Evolutionary conservation across 768 basidiomycete genomes (phyloP).

Genomic region (Rhizopogon vulgaris): DNA sequence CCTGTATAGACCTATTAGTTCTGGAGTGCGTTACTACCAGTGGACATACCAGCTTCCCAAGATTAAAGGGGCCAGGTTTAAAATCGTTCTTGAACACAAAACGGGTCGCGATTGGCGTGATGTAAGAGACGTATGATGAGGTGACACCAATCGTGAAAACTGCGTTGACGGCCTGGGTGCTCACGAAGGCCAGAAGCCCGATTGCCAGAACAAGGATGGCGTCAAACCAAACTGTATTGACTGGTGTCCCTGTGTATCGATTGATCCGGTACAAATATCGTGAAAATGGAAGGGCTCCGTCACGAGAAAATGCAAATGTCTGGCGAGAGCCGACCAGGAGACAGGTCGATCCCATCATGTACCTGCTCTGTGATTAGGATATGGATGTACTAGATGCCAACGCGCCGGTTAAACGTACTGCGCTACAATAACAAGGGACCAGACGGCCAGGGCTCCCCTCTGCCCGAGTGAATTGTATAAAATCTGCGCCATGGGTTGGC

Average conservation of each 20-base stretch:
- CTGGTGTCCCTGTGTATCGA: slow-evolving; percentile 42
- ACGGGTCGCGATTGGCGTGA: slow-evolving; percentile 49
- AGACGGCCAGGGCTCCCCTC: slow-evolving; percentile 33
- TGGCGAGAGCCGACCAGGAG: slow-evolving; percentile 47
- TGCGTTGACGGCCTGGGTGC: slow-evolving; percentile 51
- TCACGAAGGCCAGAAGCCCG: slow-evolving; percentile 57
- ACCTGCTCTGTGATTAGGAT: slow-evolving; percentile 21
- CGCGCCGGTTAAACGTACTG: slow-evolving; percentile 11
- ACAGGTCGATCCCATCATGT: slow-evolving; percentile 54
- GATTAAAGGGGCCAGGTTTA: slow-evolving; percentile 51
- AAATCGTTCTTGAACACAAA: slow-evolving; percentile 43
- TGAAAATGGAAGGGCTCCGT: slow-evolving; percentile 63
- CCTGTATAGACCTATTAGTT: slow-evolving; percentile 6
- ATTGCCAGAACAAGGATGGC: slow-evolving; percentile 41
- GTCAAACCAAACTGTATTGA: slow-evolving; percentile 52
- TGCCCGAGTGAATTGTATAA: slow-evolving; percentile 40
- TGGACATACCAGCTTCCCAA: slow-evolving; percentile 26
- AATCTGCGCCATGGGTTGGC: slow-evolving; percentile 36
- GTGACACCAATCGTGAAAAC: slow-evolving; percentile 47
- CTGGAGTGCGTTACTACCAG: background rate
- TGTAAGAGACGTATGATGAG: slow-evolving; percentile 44
- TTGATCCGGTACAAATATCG: slow-evolving; percentile 55
- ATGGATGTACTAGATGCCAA: background rate
- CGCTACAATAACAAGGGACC: slow-evolving; percentile 29
- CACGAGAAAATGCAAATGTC: slow-evolving; percentile 66